Conservation (phyloP, 2,329 filamentous ascomycete species). For the Colletotrichum musae region DNA sequence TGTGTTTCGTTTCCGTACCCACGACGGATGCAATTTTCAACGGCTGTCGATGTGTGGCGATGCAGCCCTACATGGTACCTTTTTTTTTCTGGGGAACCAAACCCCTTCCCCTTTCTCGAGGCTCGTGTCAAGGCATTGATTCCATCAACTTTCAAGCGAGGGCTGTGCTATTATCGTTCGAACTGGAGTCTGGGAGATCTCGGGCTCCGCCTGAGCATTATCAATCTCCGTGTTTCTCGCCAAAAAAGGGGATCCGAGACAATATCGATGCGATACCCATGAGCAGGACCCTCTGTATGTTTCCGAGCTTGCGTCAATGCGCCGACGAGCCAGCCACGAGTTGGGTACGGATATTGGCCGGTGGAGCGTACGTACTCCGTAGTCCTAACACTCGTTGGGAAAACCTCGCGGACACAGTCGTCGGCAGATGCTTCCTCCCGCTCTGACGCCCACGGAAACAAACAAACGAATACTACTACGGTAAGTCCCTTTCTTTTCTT, state of each 20-base stretch:
- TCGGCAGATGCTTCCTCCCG: slow-evolving; percentile 6
- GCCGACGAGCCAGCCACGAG: not conserved
- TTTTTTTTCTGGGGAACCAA: not conserved
- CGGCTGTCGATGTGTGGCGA: slow-evolving; percentile 31
- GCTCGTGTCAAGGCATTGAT: too few relatives aligned
- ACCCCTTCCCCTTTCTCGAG: too few relatives aligned
- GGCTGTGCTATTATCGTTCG: not conserved
- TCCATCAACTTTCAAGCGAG: not conserved
- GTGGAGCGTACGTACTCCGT: slow-evolving; percentile 1
- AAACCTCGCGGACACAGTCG: not conserved
- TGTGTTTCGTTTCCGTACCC: slow-evolving; percentile 25
- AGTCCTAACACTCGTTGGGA: not conserved
- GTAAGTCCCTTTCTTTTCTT: slow-evolving; percentile 13
- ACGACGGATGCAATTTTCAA: slow-evolving; percentile 24
- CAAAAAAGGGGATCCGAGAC: slow-evolving; percentile 13
- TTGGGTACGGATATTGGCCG: slow-evolving; percentile 33
- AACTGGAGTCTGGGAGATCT: too few relatives aligned
- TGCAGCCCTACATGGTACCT: slow-evolving; percentile 46
- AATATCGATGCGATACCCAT: slow-evolving; percentile 19
- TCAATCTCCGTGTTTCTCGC: slow-evolving; percentile 32
- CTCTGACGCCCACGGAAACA: slow-evolving; percentile 1
- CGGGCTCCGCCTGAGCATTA: not conserved
- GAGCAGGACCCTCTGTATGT: not conserved
- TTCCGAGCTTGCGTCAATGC: slow-evolving; percentile 4
- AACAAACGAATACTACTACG: not conserved